Base-by-base conservation (phyloP, 1,284 basidiomycete species). In the Pascua guehoae region DNA sequence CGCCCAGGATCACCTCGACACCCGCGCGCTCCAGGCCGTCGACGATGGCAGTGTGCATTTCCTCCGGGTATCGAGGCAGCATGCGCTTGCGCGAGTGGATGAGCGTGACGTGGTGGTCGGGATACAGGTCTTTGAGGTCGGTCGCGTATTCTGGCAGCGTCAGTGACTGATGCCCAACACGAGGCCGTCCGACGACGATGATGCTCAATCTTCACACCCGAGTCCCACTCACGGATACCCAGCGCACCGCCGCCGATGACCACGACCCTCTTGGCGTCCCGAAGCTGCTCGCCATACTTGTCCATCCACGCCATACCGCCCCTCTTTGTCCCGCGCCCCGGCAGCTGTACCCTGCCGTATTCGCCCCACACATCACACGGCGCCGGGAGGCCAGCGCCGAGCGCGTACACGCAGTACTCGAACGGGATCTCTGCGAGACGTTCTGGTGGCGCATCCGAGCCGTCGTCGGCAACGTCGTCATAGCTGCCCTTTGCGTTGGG, bases 221-320 rank as follows among this genome's bases (percentile, higher is more conserved):
- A 17, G 11, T 17, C 11, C 5, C 38, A 72, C 74, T 69, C 51
- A 78, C 76, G 79, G 47, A 81, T 79, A 36, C 80, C 80, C 38
- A 81, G 66, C 0, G 80, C 80, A 14, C 80, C 80, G 24, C 76
- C 80, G 4, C 80, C 80, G 14, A 79, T 74, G 24, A 81, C 73
- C 18, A 81, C 58, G 18, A 81, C 72, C 36, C 68, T 70, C 39
- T 69, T 51, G 4, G 77, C 74, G n/a, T 63, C 53, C 46, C 69
- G 61, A 37, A 81, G 68, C 18, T 66, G 59, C 36, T 65, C 62
- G 40, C 36, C 60, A 44, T 70, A 67, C 12, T 57, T 53, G 58
- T 68, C 52, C 48, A 69, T 54, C 58, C 66, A 70, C 11, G 47
- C 50, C 38, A 65, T 51, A 1, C 69, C 73, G 32, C 69, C 66